Percentiles rank a stretch among this genome's conserved stretches.
phyloP scores from a whole-genome alignment of 768 basidiomycete genomes.

The Cystobasidium tubakii region DNA sequence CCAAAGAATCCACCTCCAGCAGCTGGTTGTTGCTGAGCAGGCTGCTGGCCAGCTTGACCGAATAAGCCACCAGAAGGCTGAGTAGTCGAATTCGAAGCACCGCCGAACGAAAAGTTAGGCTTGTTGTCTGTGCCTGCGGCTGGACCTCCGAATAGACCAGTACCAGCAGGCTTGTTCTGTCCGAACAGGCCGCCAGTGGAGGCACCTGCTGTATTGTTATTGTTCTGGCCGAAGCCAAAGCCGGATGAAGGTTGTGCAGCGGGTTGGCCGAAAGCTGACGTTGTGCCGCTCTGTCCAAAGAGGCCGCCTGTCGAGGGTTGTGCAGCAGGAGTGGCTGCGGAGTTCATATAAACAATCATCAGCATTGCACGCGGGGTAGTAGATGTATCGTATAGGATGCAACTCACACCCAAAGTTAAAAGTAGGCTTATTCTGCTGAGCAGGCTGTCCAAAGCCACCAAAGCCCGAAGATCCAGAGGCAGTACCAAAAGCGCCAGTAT shows the following conservation, averaged over 20 bases:
- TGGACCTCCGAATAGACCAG: conserved; percentile 8
- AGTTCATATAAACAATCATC: not conserved
- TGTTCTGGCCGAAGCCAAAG: conserved; percentile 9
- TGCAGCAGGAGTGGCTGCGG: not conserved
- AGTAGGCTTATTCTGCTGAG: conserved; percentile 13
- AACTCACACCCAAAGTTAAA: conserved; percentile 17
- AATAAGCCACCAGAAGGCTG: conserved; percentile 12
- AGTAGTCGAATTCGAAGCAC: not conserved
- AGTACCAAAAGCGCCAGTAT: conserved; percentile 39
- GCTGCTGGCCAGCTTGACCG: not conserved
- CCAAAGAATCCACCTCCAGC: conserved; percentile 1
- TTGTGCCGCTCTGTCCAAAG: conserved; percentile 34
- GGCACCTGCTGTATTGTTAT: not conserved
- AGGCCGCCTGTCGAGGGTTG: conserved; percentile 40
- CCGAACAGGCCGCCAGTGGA: conserved; percentile 30
- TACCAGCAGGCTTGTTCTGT: conserved; percentile 10
- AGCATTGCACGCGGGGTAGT: conserved; percentile 11
- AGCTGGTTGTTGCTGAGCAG: not conserved
- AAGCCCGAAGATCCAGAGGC: conserved; percentile 1
- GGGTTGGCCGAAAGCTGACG: conserved; percentile 9
- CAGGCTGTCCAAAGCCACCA: conserved; percentile 30
- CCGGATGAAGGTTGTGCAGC: conserved; percentile 4
- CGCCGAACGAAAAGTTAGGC: conserved; percentile 9
- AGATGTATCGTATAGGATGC: no score
- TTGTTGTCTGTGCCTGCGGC: not conserved